Conservation (phyloP, 129 eudicot species). For the Lactuca saligna region DNA sequence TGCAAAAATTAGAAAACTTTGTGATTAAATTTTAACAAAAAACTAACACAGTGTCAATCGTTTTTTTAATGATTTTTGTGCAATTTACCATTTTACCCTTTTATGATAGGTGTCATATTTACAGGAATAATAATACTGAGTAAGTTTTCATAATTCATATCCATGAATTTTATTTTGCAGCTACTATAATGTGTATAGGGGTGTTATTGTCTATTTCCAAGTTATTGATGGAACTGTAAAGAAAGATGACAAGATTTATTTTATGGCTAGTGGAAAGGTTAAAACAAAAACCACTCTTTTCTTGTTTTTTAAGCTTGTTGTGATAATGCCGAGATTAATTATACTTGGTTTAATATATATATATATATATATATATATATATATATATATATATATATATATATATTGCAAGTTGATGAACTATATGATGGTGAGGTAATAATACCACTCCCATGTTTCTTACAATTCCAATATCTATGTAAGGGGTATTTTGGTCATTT, state of each 20-base stretch:
- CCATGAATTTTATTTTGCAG: constrained; percentile 50
- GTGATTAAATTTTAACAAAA: too few species aligned
- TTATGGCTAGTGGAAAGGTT: constrained; percentile 99
- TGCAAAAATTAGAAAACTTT: too few species aligned
- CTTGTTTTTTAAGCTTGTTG: not conserved
- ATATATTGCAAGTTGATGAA: constrained; percentile 86
- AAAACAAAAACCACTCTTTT: constrained; percentile 17
- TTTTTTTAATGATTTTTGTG: too few species aligned
- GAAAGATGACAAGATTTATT: constrained; percentile 84
- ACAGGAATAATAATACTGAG: constrained; percentile 12
- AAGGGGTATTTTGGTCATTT: too few species aligned
- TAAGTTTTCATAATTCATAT: constrained; percentile 49
- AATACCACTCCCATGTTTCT: too few species aligned
- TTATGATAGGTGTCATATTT: not conserved
- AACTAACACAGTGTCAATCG: too few species aligned
- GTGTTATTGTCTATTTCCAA: constrained; percentile 94
- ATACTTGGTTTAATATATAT: constrained; percentile 68
- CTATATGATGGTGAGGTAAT: constrained; percentile 95
- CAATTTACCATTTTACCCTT: too few species aligned
- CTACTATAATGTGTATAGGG: constrained; percentile 93
- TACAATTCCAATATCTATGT: too few species aligned
- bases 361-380: too few species aligned
- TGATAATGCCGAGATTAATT: constrained; percentile 7
- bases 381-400: too few species aligned
- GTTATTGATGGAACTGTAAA: constrained; percentile 87